Conservation (phyloP, 2,329 filamentous ascomycete genomes). For the Lachnellula cervina region DNA sequence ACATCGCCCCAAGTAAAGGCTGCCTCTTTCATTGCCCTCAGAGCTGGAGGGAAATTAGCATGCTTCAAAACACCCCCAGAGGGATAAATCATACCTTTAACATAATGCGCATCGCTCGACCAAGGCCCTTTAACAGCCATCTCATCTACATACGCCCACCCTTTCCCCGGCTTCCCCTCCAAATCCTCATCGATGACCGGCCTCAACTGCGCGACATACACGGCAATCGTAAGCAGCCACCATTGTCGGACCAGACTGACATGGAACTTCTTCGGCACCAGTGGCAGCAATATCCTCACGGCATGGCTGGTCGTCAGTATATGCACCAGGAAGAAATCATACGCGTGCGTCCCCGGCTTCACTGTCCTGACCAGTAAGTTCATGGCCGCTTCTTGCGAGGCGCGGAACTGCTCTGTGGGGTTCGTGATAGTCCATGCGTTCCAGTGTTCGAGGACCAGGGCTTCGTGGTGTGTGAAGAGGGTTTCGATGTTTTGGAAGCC, state of each 20-base stretch:
- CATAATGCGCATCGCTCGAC: constrained; percentile 72
- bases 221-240: constrained; percentile 77
- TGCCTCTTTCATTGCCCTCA: constrained; percentile 71
- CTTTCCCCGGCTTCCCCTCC: constrained; percentile 47
- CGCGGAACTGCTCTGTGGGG: constrained; percentile 68
- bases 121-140: constrained; percentile 64
- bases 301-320: constrained; percentile 83
- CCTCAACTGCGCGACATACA: constrained; percentile 72
- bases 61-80: not conserved
- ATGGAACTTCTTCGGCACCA: constrained; percentile 70
- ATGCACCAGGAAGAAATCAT: constrained; percentile 81
- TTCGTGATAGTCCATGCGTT: constrained; percentile 75
- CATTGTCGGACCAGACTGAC: constrained; percentile 73
- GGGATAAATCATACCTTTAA: constrained; percentile 60
- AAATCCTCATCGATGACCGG: constrained; percentile 66
- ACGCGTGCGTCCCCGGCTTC: constrained; percentile 53
- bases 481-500: constrained; percentile 59
- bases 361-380: constrained; percentile 60
- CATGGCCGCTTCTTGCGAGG: constrained; percentile 59
- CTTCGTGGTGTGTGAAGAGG: constrained; percentile 65
- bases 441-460: constrained; percentile 79
- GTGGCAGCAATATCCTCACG: constrained; percentile 75
- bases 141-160: constrained; percentile 73
- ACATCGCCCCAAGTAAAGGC: constrained; percentile 70
- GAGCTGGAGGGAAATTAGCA: constrained; percentile 38